Evolutionary conservation across 805 yeast genomes (phyloP).

Genomic region (Ogataea trehalophila): DNA sequence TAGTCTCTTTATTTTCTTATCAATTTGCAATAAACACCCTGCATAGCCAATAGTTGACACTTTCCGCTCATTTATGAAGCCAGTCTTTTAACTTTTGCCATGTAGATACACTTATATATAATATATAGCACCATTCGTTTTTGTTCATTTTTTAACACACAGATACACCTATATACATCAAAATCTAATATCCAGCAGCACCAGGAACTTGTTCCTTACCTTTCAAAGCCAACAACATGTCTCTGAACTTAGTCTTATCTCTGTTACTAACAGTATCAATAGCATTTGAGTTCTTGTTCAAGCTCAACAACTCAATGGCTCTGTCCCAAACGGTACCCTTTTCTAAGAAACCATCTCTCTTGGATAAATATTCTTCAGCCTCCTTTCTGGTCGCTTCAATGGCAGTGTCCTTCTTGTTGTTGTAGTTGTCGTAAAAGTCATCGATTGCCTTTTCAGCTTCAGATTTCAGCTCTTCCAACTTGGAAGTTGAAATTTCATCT

Average conservation of each 20-base stretch:
- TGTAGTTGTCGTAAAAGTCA: conserved; percentile 89
- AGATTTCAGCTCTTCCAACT: conserved; percentile 59
- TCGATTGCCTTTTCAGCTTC: conserved; percentile 82
- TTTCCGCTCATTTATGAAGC: no score
- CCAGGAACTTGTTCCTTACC: conserved; percentile 54
- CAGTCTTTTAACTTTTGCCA: no score
- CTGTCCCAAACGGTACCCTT: conserved; percentile 53
- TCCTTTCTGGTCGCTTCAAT: conserved; percentile 59
- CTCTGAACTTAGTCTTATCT: conserved; percentile 51
- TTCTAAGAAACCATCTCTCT: conserved; percentile 63
- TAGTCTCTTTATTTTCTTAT: no score
- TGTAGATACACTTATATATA: no score
- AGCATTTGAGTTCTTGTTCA: conserved; percentile 32
- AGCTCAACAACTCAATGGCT: conserved; percentile 40
- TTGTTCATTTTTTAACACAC: neutral
- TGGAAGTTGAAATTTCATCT: conserved; percentile 64
- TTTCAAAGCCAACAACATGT: conserved; percentile 45
- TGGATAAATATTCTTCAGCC: conserved; percentile 63
- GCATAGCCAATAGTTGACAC: no score
- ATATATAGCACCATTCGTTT: no score
- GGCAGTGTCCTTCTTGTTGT: conserved; percentile 70
- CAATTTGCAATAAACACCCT: no score
- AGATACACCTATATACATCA: neutral
- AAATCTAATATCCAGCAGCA: conserved; percentile 43
- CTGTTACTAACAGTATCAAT: conserved; percentile 31